Percentiles rank a stretch among this genome's conserved stretches.
Conservation (phyloP, 257 asterid genomes). For the Cynanchum wilfordii region DNA sequence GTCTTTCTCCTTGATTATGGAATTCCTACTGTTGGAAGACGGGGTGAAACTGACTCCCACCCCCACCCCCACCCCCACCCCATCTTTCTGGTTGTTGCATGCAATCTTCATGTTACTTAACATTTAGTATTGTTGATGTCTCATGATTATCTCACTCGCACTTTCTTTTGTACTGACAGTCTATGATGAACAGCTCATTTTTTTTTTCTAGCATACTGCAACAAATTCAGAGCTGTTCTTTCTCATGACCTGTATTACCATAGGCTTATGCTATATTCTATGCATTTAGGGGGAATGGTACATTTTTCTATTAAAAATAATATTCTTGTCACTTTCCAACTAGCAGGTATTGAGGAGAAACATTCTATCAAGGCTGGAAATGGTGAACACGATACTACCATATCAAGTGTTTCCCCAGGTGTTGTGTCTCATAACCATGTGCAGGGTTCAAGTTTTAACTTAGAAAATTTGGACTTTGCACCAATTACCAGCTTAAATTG, state of each 20-base stretch:
- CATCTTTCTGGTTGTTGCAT: background rate
- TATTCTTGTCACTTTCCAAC: constrained; percentile 1
- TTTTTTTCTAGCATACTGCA: too few relatives aligned
- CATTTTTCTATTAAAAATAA: background rate
- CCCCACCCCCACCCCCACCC: too few relatives aligned
- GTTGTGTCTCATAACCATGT: constrained; percentile 38
- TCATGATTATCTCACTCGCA: background rate
- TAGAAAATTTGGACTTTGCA: constrained; percentile 60
- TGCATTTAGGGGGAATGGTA: background rate
- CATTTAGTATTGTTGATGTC: too few relatives aligned
- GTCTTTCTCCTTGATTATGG: background rate
- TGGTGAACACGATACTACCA: constrained; percentile 37
- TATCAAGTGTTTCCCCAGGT: constrained; percentile 49
- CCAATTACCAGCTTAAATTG: constrained; percentile 57
- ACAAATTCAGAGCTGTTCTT: background rate
- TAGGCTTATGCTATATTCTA: background rate
- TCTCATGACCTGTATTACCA: background rate
- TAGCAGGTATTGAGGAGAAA: constrained; percentile 75
- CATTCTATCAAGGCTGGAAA: constrained; percentile 38
- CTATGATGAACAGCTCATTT: too few relatives aligned
- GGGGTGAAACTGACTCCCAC: background rate
- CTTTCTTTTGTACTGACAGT: background rate
- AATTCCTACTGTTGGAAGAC: background rate
- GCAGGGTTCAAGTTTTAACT: constrained; percentile 50
- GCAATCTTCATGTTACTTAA: background rate